Evolutionary conservation across 768 basidiomycete genomes (phyloP).

Genomic region (Inosperma sp.): DNA sequence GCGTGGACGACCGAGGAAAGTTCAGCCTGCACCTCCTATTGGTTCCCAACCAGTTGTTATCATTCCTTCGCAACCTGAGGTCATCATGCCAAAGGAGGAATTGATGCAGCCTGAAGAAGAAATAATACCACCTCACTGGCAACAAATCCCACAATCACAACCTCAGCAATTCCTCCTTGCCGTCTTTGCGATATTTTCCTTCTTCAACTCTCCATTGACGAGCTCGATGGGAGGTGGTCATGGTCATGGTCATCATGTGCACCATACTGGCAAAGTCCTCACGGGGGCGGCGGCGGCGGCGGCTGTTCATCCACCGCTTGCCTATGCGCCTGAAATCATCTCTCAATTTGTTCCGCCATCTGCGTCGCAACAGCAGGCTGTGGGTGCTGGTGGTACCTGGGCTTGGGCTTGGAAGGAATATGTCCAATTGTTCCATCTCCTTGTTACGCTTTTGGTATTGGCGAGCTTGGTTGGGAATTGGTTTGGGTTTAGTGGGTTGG

Average conservation of each 20-base stretch:
- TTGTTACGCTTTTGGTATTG: slow-evolving; percentile 61
- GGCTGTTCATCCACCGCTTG: slow-evolving; percentile 32
- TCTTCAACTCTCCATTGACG: slow-evolving; percentile 73
- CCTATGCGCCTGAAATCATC: slow-evolving; percentile 32
- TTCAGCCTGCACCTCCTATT: slow-evolving; percentile 44
- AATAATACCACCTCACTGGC: slow-evolving; percentile 14
- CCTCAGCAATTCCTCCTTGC: slow-evolving; percentile 72
- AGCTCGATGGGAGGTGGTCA: slow-evolving; percentile 12
- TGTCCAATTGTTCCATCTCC: slow-evolving; percentile 60
- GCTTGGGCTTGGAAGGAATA: slow-evolving; percentile 48
- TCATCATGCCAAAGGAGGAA: slow-evolving; percentile 7
- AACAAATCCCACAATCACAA: slow-evolving; percentile 27
- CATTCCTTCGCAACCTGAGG: slow-evolving; percentile 17
- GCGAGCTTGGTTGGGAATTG: slow-evolving; percentile 44
- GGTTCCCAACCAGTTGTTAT: slow-evolving; percentile 20
- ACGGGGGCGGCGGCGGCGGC: no score
- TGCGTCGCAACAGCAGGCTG: no score
- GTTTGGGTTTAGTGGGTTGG: slow-evolving; percentile 27
- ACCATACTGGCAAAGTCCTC: slow-evolving; percentile 58
- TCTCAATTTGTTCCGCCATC: slow-evolving; percentile 26
- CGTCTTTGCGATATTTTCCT: slow-evolving; percentile 78
- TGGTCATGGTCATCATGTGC: slow-evolving; percentile 36
- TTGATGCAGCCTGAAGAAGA: slow-evolving; percentile 8
- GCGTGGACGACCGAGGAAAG: slow-evolving; percentile 77
- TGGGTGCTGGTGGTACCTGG: slow-evolving; percentile 18